Base-by-base conservation (phyloP, 805 yeast genomes). In the Saccharomycopsis microspora region DNA sequence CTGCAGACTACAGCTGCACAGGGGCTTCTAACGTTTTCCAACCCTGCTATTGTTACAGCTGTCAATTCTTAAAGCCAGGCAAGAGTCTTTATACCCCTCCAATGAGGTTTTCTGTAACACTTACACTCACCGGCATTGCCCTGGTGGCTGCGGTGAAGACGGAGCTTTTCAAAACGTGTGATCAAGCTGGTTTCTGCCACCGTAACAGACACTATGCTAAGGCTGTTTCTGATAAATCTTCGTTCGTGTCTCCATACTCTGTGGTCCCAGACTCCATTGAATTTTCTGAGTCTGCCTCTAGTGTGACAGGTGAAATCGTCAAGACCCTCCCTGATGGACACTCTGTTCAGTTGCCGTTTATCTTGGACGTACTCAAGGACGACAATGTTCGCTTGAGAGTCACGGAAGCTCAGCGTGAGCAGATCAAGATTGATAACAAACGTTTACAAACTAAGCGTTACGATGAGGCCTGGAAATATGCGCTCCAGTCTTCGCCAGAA, bases 171-270 rank as follows among this genome's bases (percentile, higher is more conserved):
- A 85, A 86, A 59, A 76, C 70, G 9, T 89, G 97, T 62, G 76
- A 70, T 4, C 81, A 83, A 57, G 75, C 87, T 11, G 95, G 96
- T 5, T 88, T 89, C 60, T 89, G 97, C 60, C 64, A 71, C 44
- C 72, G 97, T 62, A 85, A 89, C 58, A 68, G 90, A 47, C 78
- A 76, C 49, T 86, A 74, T 59, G 85, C 86, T 1, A 51, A 58
- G 3, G 60, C 68, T 42, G 67, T 50, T 9, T 19, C 75, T 4
- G 48, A 53, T 4, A 55, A 54, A 7, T 49, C 43, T 11, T 53
- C 58, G 1, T 64, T 62, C 40, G 61, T 61, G 27, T 60, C 69
- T 1, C 66, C 70, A 32, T 74, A 75, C 54, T 59, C 68, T 3
- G 54, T 74, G 37, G 76, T 72, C 49, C 56, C 61, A 5, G 50